A percentile compares a stretch with the other conserved stretches of the same genome.
phyloP scores from a whole-genome alignment of 768 basidiomycete species.

The Pilatotrama ljubarskyi region DNA sequence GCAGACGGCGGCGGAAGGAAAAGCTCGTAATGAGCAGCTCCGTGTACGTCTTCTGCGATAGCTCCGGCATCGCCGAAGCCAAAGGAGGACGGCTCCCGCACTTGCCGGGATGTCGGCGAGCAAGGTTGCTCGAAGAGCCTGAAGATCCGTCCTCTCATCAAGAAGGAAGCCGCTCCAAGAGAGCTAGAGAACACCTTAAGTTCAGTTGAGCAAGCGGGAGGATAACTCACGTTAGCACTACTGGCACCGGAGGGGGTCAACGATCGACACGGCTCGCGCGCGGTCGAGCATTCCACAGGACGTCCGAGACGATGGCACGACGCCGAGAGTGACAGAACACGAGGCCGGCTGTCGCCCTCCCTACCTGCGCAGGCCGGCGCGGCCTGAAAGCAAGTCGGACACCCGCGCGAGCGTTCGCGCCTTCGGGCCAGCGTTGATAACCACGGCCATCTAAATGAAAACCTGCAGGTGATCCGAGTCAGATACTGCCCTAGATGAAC shows the following conservation, averaged over 20 bases:
- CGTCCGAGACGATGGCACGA: slow-evolving; percentile 2
- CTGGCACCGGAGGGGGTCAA: not conserved
- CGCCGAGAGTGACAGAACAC: slow-evolving; percentile 6
- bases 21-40: not conserved
- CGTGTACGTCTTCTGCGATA: not conserved
- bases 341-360: slow-evolving; percentile 16
- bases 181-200: not conserved
- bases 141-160: slow-evolving; percentile 7
- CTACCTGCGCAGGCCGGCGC: slow-evolving; percentile 18
- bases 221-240: not conserved
- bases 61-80: slow-evolving; percentile 3
- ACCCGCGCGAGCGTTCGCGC: slow-evolving; percentile 15
- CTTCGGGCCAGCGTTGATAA: slow-evolving; percentile 6
- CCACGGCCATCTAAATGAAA: slow-evolving; percentile 17
- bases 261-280: not conserved
- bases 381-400: slow-evolving; percentile 7
- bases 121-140: not conserved
- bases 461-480: slow-evolving; percentile 20
- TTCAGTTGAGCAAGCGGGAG: not conserved
- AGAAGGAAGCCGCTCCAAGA: not conserved
- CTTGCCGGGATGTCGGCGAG: not conserved
- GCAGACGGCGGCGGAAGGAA: not conserved
- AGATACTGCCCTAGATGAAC: slow-evolving; percentile 7
- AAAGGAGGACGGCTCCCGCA: not conserved
- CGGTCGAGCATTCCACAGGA: not conserved